Evolutionary conservation across 129 eudicot genomes (phyloP), one percentile per base, ranked within the genome.

Genomic region (Helianthus tuberosus): DNA sequence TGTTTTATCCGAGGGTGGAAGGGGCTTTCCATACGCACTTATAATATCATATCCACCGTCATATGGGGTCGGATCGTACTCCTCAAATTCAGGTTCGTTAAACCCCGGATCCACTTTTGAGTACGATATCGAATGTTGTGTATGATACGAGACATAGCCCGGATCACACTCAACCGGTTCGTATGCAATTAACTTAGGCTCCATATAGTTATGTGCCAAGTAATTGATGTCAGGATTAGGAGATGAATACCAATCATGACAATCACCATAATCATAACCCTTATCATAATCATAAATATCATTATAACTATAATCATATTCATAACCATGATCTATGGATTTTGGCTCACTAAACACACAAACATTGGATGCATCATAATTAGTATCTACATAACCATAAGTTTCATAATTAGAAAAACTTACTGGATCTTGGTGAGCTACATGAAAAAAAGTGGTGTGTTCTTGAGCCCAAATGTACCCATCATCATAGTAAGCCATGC

Each of bases 31-130:
- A 43, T 93, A 93, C 0, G 83, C 85, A 0, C 50, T 17, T 43
- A 75, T 41, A 5, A 66, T 77, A 74, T 90, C 96, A 68, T 88
- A 93, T 29, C 98, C 98, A 58, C 96, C 98, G 32, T 74, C 91
- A 75, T 86, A 93, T 43, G 96, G 96, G 8, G 91, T 85, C 8
- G 96, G 86, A 82, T 93, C 92, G 66, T 88, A 88, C 48, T 90
- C 96, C 27, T 80, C 96, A 71, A 78, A 84, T 5, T 86, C 89
- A 0, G 84, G 80, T 15, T 80, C 90, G 58, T 64, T 79, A 73
- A 83, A 77, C 11, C 71, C 75, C 3, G 23, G 14, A 8, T 69
- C 47, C 17, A 8, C 65, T 64, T 54, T 35, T 16, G 92, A 73
- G 66, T 84, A 53, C 12, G 94, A 84, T 36, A 87, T 47, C 5